Percentiles rank a stretch among this genome's conserved stretches.
Conservation (phyloP, 208 protist genomes). For the Trichomonas tenax region DNA sequence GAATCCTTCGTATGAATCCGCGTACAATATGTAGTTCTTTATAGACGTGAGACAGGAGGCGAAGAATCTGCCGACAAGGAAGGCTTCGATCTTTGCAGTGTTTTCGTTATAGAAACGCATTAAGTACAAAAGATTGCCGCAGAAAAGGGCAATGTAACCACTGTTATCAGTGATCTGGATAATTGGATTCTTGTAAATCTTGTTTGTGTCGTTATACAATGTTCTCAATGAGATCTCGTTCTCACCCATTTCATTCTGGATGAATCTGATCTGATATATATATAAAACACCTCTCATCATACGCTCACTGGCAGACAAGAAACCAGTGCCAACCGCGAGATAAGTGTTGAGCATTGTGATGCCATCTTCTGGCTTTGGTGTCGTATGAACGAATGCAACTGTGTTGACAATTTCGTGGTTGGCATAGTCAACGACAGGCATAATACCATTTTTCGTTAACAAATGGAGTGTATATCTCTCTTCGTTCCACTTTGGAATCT, state of each 20-base stretch:
- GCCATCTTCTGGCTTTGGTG: neutral
- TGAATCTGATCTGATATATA: neutral
- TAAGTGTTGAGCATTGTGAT: neutral
- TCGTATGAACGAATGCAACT: neutral
- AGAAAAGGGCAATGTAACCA: neutral
- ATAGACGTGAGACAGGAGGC: neutral
- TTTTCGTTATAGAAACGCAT: neutral
- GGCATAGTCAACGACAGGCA: neutral
- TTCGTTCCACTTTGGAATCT: neutral
- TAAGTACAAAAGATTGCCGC: neutral
- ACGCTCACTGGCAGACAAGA: neutral
- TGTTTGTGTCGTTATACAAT: neutral
- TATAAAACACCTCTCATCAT: neutral
- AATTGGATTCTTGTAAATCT: neutral
- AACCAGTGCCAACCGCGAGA: neutral
- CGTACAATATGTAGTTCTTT: neutral
- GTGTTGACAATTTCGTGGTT: neutral
- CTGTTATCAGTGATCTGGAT: neutral
- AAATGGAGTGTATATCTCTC: neutral
- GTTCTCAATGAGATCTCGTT: neutral
- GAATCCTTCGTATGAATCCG: neutral
- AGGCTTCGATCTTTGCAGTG: neutral
- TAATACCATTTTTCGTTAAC: neutral
- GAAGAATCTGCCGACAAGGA: neutral
- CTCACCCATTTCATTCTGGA: neutral